phyloP scores from a whole-genome alignment of 345 rosid species.

The Moricandia moricandioides region DNA sequence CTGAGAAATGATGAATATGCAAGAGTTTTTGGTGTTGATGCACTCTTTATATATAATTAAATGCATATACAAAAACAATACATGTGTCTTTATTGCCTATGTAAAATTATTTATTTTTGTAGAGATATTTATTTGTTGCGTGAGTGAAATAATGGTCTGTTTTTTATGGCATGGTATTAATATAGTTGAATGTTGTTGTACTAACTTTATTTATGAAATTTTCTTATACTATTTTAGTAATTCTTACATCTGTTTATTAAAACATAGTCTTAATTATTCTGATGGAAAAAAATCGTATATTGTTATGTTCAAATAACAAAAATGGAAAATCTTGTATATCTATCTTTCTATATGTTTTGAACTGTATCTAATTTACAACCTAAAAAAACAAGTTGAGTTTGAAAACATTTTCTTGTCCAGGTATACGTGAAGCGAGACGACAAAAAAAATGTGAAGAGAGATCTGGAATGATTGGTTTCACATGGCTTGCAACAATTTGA shows the following conservation, averaged over 20 bases:
- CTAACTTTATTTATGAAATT: background rate
- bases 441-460: background rate
- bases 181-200: background rate
- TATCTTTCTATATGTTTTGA: background rate
- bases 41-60: background rate
- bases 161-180: background rate
- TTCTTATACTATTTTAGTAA: background rate
- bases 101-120: background rate
- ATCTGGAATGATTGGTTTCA: background rate
- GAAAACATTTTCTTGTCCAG: slow-evolving; percentile 7
- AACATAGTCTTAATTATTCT: background rate
- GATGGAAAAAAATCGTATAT: background rate
- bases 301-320: background rate
- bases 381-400: background rate
- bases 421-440: background rate
- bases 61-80: background rate
- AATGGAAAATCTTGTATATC: background rate
- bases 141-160: background rate
- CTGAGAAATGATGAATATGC: background rate
- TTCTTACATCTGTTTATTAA: background rate
- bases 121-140: no score
- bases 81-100: background rate
- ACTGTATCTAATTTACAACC: background rate
- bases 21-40: background rate
- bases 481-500: background rate